Base-by-base conservation (phyloP, 176 grass and related monocot species). In the Echinochloa phyllopogon region DNA sequence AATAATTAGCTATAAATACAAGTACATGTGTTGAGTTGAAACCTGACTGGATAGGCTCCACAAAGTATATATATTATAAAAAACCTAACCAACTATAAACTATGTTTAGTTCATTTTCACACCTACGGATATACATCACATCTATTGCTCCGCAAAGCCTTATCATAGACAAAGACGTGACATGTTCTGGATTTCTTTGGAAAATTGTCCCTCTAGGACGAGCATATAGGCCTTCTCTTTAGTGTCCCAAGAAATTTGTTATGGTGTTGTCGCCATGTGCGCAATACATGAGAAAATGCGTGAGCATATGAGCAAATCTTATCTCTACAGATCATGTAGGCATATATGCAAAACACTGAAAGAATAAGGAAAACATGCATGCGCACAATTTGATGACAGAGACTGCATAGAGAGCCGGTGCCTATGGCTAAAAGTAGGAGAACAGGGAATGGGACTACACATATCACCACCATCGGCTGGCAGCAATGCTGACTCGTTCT, bases 341-440 rank as follows among this genome's bases (percentile, higher is more conserved):
- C 24, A 83, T 72, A 72, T 72, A 72, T 62, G 60, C 47, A 60
- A 74, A 49, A 11, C 18, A 48, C 21, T 6, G 40, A 63, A 50
- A 83, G 56, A 50, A 74, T 62, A 62, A 49, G 57, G 18, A 10
- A 60, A 60, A 62, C 33, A 17, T 64, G 57, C 56, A 25, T 40
- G 43, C 36, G 69, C 56, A 43, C 29, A 83, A 49, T 64, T 64
- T 50, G 57, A 12, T 15, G 70, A 41, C 11, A 49, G 36, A 24
- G 43, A 43, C 48, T 64, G 14, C 29, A 6, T 63, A 63, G 29
- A 20, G 41, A 45, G 8, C 23, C 39, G 18, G 2, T 24, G 11
- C 53, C 48, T 70, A 20, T 33, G 16, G 44, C 44, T 72, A 50
- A 72, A 71, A 29, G 69, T 17, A 52, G 51, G 3, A 62, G 41